A percentile compares a stretch with the other conserved stretches of the same genome.
Conservation (phyloP, 2,329 filamentous ascomycete genomes). For the Stagonosporopsis rhizophila region DNA sequence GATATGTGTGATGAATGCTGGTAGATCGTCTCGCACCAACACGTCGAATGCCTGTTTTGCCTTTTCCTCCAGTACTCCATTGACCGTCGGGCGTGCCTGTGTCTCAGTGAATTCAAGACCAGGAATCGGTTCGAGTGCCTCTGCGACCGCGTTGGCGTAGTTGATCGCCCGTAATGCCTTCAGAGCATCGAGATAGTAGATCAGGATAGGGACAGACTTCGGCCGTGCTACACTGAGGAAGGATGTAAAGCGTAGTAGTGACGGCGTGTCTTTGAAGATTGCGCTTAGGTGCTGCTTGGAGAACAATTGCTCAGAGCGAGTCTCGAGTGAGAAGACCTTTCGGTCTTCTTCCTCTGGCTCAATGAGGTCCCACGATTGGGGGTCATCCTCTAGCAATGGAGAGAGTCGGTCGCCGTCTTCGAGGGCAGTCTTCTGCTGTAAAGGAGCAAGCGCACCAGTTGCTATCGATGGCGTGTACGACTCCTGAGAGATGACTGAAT, state of each 20-base stretch:
- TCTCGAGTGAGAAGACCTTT: slow-evolving; percentile 64
- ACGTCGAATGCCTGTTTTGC: slow-evolving; percentile 69
- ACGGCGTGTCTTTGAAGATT: slow-evolving; percentile 69
- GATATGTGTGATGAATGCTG: slow-evolving; percentile 73
- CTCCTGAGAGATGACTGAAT: slow-evolving; percentile 47
- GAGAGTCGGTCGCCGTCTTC: slow-evolving; percentile 55
- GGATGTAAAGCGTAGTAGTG: slow-evolving; percentile 70
- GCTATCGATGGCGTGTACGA: slow-evolving; percentile 43
- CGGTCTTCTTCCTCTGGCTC: slow-evolving; percentile 41
- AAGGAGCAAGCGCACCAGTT: slow-evolving; percentile 47
- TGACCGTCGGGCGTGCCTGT: slow-evolving; percentile 61
- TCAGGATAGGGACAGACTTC: slow-evolving; percentile 68
- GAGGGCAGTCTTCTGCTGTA: slow-evolving; percentile 53
- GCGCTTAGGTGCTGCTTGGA: slow-evolving; percentile 69
- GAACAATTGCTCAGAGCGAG: slow-evolving; percentile 70
- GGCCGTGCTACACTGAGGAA: slow-evolving; percentile 69
- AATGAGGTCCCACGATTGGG: slow-evolving; percentile 62
- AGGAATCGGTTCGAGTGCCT: slow-evolving; percentile 64
- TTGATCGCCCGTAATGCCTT: slow-evolving; percentile 75
- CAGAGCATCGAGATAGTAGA: slow-evolving; percentile 74
- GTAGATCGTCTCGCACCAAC: slow-evolving; percentile 71
- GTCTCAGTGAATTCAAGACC: slow-evolving; percentile 63
- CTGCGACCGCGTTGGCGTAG: slow-evolving; percentile 73
- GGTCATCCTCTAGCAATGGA: slow-evolving; percentile 61
- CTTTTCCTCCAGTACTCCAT: slow-evolving; percentile 67